phyloP scores from a whole-genome alignment of 345 rosid genomes.

The Salix udensis region DNA sequence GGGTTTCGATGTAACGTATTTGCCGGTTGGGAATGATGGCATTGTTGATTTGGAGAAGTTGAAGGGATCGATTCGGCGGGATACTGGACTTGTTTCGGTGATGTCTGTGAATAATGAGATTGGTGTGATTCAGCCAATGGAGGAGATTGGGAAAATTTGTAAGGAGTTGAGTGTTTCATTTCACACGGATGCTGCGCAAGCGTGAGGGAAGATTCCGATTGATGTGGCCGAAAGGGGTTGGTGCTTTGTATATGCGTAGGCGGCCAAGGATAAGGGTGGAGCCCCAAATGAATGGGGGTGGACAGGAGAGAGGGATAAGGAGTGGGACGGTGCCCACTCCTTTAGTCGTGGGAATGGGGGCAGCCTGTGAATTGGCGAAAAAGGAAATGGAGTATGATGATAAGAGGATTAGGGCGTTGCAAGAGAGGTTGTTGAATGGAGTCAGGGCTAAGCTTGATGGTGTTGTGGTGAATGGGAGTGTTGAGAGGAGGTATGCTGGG shows the following conservation, averaged over 20 bases:
- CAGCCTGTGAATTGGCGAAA: constrained; percentile 79
- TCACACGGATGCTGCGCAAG: constrained; percentile 94
- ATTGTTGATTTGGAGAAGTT: constrained; percentile 66
- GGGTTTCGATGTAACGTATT: constrained; percentile 86
- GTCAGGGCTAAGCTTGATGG: constrained; percentile 69
- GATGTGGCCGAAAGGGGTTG: constrained; percentile 91
- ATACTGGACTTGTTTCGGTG: constrained; percentile 78
- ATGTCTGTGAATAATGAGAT: constrained; percentile 98
- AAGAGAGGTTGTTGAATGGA: constrained; percentile 71
- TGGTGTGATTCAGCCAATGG: constrained; percentile 91
- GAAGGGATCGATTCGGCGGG: constrained; percentile 59
- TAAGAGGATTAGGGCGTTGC: constrained; percentile 51
- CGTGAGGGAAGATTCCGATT: constrained; percentile 85
- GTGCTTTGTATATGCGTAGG: constrained; percentile 82
- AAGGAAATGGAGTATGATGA: constrained; percentile 93
- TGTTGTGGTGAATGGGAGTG: constrained; percentile 81
- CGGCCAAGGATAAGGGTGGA: constrained; percentile 81
- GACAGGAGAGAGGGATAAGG: constrained; percentile 96
- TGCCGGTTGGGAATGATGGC: constrained; percentile 71
- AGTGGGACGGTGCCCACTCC: constrained; percentile 93
- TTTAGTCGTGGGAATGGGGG: constrained; percentile 78
- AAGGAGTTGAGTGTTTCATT: constrained; percentile 75
- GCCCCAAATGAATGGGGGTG: constrained; percentile 95
- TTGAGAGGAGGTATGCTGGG: constrained; percentile 72
- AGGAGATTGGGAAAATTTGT: constrained; percentile 79